These are phyloP conservation scores for Pythium rishiriense DNA, from an alignment of 352 stramenopile species.

Conservation along the genomic window DNA sequence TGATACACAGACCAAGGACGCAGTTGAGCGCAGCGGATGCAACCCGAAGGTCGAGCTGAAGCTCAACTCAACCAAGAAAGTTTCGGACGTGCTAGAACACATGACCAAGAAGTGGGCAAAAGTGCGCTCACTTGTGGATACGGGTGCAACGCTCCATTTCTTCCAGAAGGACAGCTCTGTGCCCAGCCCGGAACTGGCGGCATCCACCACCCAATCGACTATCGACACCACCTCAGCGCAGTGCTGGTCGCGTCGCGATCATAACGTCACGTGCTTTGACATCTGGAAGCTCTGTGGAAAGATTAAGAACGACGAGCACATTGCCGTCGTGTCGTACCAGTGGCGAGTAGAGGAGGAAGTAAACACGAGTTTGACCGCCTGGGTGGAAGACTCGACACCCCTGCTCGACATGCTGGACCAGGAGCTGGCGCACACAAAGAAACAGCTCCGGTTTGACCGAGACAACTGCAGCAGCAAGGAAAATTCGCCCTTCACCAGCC, in stretches of 20 bases:
- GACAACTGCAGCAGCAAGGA: constrained; percentile 22
- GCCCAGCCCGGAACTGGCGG: constrained; percentile 6
- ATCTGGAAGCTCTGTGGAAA: constrained; percentile 73
- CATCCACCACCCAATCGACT: not conserved
- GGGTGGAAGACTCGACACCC: constrained; percentile 18
- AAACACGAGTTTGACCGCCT: constrained; percentile 7
- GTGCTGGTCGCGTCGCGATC: constrained; percentile 46
- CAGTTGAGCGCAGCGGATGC: constrained; percentile 46
- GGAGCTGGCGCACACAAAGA: not conserved
- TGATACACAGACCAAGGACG: constrained; percentile 56
- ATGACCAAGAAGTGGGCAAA: constrained; percentile 78
- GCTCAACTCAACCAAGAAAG: constrained; percentile 73
- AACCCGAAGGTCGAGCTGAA: constrained; percentile 84
- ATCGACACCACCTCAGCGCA: not conserved
- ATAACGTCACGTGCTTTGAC: constrained; percentile 63
- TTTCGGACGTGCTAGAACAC: constrained; percentile 73
- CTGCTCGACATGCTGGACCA: constrained; percentile 16
- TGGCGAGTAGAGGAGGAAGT: constrained; percentile 32
- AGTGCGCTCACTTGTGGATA: constrained; percentile 36
- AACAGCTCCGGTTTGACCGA: constrained; percentile 22
- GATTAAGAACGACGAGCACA: constrained; percentile 58
- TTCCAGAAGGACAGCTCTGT: constrained; percentile 41
- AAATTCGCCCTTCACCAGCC: constrained; percentile 19
- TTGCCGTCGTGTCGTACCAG: constrained; percentile 70
- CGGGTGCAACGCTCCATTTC: constrained; percentile 43